These are phyloP conservation scores for Hygrocybe punicea DNA, from an alignment of 768 basidiomycete genomes.

Conservation along the genomic window DNA sequence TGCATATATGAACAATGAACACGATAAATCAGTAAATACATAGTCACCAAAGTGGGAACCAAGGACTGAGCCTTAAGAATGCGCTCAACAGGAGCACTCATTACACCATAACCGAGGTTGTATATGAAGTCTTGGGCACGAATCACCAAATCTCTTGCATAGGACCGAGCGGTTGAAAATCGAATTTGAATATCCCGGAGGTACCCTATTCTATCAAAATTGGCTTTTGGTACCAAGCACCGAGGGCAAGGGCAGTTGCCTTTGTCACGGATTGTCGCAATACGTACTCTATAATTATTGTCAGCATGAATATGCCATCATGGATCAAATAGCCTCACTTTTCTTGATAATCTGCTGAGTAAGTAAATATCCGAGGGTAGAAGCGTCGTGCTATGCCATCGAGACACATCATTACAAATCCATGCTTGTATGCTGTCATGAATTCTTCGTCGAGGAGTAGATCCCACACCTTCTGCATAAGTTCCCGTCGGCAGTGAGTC, in stretches of 20 bases:
- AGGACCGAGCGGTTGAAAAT: neutral
- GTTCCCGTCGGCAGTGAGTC: slow-evolving; percentile 26
- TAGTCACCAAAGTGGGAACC: slow-evolving; percentile 6
- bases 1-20: neutral
- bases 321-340: slow-evolving; percentile 24
- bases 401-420: slow-evolving; percentile 22
- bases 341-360: slow-evolving; percentile 33
- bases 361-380: too few relatives aligned
- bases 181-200: neutral
- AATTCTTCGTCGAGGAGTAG: slow-evolving; percentile 22
- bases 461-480: slow-evolving; percentile 27
- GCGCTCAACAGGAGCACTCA: neutral
- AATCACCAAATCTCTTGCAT: neutral
- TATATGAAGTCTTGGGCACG: neutral
- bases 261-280: slow-evolving; percentile 15
- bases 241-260: slow-evolving; percentile 23
- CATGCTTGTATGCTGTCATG: slow-evolving; percentile 23
- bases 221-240: slow-evolving; percentile 4
- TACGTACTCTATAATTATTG: slow-evolving; percentile 21
- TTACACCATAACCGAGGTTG: neutral
- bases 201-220: slow-evolving; percentile 1
- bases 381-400: slow-evolving; percentile 23
- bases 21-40: neutral
- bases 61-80: slow-evolving; percentile 1
- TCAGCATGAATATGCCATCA: neutral